Percentiles rank a stretch among this genome's conserved stretches.
Evolutionary conservation across 805 yeast genomes (phyloP).

Genomic region (Ascoidea rubescens): DNA sequence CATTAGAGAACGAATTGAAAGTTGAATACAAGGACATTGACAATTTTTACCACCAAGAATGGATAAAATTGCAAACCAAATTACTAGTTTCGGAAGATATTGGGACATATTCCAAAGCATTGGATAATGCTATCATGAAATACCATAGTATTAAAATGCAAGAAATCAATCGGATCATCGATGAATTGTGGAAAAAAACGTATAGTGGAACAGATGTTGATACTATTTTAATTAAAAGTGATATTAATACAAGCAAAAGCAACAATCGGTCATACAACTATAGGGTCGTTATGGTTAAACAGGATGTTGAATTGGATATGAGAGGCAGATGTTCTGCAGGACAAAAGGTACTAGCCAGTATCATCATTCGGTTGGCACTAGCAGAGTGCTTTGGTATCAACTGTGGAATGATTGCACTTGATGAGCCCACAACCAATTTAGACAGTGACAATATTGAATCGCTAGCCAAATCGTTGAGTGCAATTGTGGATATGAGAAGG

Average conservation of each 20-base stretch:
- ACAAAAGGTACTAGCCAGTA: conserved; percentile 87
- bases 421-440: conserved; percentile 94
- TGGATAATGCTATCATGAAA: conserved; percentile 88
- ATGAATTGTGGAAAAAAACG: conserved; percentile 88
- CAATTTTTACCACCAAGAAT: conserved; percentile 46
- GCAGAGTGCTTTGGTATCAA: conserved; percentile 93
- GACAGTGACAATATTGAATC: conserved; percentile 84
- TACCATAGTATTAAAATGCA: conserved; percentile 86
- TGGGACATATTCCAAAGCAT: conserved; percentile 65
- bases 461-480: conserved; percentile 65
- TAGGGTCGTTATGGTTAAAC: conserved; percentile 89
- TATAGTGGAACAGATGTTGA: conserved; percentile 94
- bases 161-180: conserved; percentile 76
- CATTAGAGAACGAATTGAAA: conserved; percentile 41
- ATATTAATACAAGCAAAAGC: conserved; percentile 28
- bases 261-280: conserved; percentile 67
- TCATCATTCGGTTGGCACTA: conserved; percentile 77
- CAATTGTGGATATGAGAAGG: conserved; percentile 61
- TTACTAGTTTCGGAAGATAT: conserved; percentile 69
- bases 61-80: conserved; percentile 66
- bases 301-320: conserved; percentile 89
- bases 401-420: conserved; percentile 92
- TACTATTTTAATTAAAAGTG: conserved; percentile 74
- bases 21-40: conserved; percentile 65
- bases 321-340: conserved; percentile 98